A percentile compares a stretch with the other conserved stretches of the same genome.
Evolutionary conservation across 2,329 filamentous ascomycete species (phyloP).

Genomic region (Ceratocystis destructans): DNA sequence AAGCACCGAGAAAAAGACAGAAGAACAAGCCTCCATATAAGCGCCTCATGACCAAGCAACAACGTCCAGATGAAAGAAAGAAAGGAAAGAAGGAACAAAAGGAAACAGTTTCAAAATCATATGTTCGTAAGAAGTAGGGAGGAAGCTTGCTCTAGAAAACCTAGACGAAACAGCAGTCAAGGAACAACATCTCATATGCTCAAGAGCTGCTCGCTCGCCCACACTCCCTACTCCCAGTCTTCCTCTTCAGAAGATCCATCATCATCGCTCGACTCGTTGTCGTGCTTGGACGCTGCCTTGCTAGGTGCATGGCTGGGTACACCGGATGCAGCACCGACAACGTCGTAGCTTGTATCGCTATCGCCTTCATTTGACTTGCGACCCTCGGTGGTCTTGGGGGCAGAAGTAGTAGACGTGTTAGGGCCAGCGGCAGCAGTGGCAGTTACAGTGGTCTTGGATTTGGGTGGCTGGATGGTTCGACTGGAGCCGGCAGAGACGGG

Average conservation of each 20-base stretch:
- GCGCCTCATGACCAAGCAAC: slow-evolving; percentile 5
- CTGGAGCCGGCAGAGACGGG: slow-evolving; percentile 43
- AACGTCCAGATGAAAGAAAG: slow-evolving; percentile 12
- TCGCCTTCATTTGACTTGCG: slow-evolving; percentile 76
- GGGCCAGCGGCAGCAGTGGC: slow-evolving; percentile 23
- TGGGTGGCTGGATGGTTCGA: slow-evolving; percentile 42
- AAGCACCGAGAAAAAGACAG: neutral
- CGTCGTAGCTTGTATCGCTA: slow-evolving; percentile 90
- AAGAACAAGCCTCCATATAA: slow-evolving; percentile 6
- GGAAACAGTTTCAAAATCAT: neutral
- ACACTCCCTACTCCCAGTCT: slow-evolving; percentile 54
- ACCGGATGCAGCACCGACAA: slow-evolving; percentile 67
- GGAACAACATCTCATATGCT: no score
- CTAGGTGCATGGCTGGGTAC: slow-evolving; percentile 63
- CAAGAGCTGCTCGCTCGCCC: neutral
- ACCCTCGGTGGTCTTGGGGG: slow-evolving; percentile 45
- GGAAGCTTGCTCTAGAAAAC: no score
- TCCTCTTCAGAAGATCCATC: slow-evolving; percentile 45
- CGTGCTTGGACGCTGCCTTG: slow-evolving; percentile 29
- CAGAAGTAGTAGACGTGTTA: slow-evolving; percentile 25
- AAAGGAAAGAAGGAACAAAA: slow-evolving; percentile 4
- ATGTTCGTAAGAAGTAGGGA: slow-evolving; percentile 11
- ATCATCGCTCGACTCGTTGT: slow-evolving; percentile 42
- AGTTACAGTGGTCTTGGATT: neutral
- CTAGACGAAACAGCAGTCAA: neutral